phyloP scores from a whole-genome alignment of 495 filamentous ascomycete genomes.

The Letharia lupina region DNA sequence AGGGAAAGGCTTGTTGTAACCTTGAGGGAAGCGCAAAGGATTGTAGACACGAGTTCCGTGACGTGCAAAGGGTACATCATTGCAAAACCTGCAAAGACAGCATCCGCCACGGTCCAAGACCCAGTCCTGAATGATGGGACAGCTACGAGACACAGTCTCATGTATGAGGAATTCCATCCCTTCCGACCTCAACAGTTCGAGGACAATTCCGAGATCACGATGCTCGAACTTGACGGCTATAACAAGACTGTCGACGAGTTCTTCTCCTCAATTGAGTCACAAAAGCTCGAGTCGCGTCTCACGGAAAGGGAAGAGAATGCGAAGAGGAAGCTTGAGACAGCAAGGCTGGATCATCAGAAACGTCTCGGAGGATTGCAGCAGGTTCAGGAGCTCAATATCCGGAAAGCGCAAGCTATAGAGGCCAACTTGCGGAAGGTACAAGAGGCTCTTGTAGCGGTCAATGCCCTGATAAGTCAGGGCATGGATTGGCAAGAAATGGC shows the following conservation, averaged over 20 bases:
- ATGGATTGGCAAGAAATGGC: constrained; percentile 97
- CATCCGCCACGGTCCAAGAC: constrained; percentile 21
- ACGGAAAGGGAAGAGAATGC: constrained; percentile 74
- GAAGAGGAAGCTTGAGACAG: constrained; percentile 71
- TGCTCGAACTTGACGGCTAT: constrained; percentile 72
- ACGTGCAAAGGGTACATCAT: constrained; percentile 76
- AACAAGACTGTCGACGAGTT: constrained; percentile 94
- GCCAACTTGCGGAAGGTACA: constrained; percentile 82
- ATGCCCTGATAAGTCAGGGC: constrained; percentile 77
- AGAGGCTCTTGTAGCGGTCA: constrained; percentile 85
- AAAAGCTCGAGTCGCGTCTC: constrained; percentile 77
- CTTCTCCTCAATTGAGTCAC: constrained; percentile 91
- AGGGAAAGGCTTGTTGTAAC: constrained; percentile 54
- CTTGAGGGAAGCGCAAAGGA: constrained; percentile 56
- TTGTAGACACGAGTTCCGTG: constrained; percentile 44
- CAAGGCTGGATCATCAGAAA: constrained; percentile 71
- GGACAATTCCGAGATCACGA: constrained; percentile 49
- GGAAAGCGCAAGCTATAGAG: constrained; percentile 83
- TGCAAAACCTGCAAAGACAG: constrained; percentile 48
- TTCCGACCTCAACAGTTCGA: constrained; percentile 82
- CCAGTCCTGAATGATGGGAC: constrained; percentile 29
- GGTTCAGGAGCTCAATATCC: constrained; percentile 71
- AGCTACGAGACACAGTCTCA: constrained; percentile 36
- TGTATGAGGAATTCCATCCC: constrained; percentile 95
- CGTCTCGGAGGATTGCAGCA: constrained; percentile 73